Base-by-base conservation (phyloP, 768 basidiomycete species). In the Phaeotremella skinneri region DNA sequence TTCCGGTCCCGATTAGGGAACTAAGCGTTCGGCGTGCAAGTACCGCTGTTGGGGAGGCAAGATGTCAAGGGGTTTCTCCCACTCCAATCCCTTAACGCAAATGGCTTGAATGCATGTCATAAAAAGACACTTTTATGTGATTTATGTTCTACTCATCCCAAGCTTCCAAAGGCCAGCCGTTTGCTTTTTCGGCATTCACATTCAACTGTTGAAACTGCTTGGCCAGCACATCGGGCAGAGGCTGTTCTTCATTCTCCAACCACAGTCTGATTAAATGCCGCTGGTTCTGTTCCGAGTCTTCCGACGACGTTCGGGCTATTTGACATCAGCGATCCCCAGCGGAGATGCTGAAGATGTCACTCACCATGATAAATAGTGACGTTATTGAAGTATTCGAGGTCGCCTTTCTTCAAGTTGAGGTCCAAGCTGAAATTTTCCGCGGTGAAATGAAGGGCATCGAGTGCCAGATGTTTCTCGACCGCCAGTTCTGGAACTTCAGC, bases 361-460 rank as follows among this genome's bases (percentile, higher is more conserved):
- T 23, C 17, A 63, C 62, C 66, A 50, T 67, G 66, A 41, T 34
- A 64, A 13, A 63, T 55, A 20, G 62, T 64, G 11, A 61, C 21
- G 30, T 67, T 67, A 53, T 64, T 64, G 49, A 67, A 61, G 31
- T 61, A 67, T 56, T 67, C 66, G 4, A 67, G 50, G 48, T 67
- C 66, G 31, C 66, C 66, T 27, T 60, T 63, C 32, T 67, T 29
- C 5, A 67, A 53, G 42, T 67, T 53, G 4, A 67, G 29, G 42
- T 67, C 66, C 16, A 67, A 29, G 47, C 62, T 57, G 62, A 49
- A 61, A 20, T 61, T 56, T 50, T 67, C 66, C 4, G 66, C 66
- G 3, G 62, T 64, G 49, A 63, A 67, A 49, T 67, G 66, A 7
- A 67, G 29, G 1, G 66, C 66, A 43, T 67, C 66, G 17, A 67